Evolutionary conservation across 345 rosid genomes (phyloP).

Genomic region (Eucalyptus decipiens): DNA sequence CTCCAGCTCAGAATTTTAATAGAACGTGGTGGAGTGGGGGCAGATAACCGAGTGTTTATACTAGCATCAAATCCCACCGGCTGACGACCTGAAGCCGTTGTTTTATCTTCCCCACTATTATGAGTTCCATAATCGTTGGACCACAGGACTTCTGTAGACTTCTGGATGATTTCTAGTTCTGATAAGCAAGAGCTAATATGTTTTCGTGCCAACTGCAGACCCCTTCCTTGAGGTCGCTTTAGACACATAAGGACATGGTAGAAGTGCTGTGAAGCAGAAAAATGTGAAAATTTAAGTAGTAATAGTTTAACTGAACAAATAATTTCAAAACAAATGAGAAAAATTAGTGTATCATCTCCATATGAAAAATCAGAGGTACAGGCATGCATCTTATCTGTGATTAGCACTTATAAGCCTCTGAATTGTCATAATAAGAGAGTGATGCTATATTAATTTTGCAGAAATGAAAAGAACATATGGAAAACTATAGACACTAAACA

Average conservation of each 20-base stretch:
- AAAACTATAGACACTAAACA: neutral
- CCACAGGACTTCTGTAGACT: slow-evolving; percentile 39
- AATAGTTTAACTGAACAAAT: neutral
- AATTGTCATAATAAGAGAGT: neutral
- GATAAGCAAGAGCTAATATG: slow-evolving; percentile 70
- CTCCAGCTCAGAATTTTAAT: slow-evolving; percentile 82
- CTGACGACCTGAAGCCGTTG: slow-evolving; percentile 78
- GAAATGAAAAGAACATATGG: neutral
- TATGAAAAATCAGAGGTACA: neutral
- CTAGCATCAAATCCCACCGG: slow-evolving; percentile 93
- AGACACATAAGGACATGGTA: slow-evolving; percentile 71
- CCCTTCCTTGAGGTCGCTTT: slow-evolving; percentile 96
- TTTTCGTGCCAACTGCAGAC: slow-evolving; percentile 83
- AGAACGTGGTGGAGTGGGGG: slow-evolving; percentile 95
- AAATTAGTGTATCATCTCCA: neutral
- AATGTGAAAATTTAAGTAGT: neutral
- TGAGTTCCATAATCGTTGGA: slow-evolving; percentile 15
- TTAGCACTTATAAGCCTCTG: neutral
- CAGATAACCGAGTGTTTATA: slow-evolving; percentile 74
- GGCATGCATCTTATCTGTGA: neutral
- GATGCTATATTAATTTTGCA: neutral
- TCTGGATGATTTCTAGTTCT: slow-evolving; percentile 60
- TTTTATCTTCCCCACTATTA: slow-evolving; percentile 38
- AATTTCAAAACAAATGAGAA: neutral
- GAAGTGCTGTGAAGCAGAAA: slow-evolving; percentile 62